Evolutionary conservation across 2,329 filamentous ascomycete species (phyloP).

Genomic region (Aspergillus tanneri): DNA sequence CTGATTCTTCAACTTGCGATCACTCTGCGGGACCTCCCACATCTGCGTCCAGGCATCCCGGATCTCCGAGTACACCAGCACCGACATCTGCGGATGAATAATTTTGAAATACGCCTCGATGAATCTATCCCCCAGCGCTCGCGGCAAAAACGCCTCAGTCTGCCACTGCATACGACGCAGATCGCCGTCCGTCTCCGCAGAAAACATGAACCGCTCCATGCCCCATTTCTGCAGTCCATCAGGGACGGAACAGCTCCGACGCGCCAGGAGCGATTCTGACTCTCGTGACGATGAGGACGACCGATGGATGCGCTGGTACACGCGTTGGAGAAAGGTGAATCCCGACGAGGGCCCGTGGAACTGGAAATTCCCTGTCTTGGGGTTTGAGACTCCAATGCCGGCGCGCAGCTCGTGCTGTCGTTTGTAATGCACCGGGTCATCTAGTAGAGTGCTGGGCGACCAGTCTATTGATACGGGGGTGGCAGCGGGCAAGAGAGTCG

Average conservation of each 20-base stretch:
- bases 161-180: slow-evolving; percentile 1
- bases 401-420: slow-evolving; percentile 17
- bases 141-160: slow-evolving; percentile 13
- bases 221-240: slow-evolving; percentile 15
- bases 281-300: background rate
- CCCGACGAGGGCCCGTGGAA: slow-evolving; percentile 19
- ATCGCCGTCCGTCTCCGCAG: slow-evolving; percentile 6
- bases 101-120: slow-evolving; percentile 16
- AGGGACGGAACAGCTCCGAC: slow-evolving; percentile 10
- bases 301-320: slow-evolving; percentile 17
- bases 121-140: slow-evolving; percentile 8
- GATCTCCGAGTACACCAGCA: slow-evolving; percentile 13
- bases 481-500: slow-evolving; percentile 10
- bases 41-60: slow-evolving; percentile 14
- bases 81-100: slow-evolving; percentile 17
- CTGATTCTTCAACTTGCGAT: slow-evolving; percentile 8
- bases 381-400: slow-evolving; percentile 16
- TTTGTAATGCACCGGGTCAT: slow-evolving; percentile 15
- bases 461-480: slow-evolving; percentile 1
- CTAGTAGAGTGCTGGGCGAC: slow-evolving; percentile 1
- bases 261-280: slow-evolving; percentile 9
- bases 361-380: slow-evolving; percentile 15
- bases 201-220: slow-evolving; percentile 18
- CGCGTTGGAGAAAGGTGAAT: slow-evolving; percentile 16
- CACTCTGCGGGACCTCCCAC: slow-evolving; percentile 13